phyloP scores from a whole-genome alignment of 805 yeast species.

The Alloascoidea africana region DNA sequence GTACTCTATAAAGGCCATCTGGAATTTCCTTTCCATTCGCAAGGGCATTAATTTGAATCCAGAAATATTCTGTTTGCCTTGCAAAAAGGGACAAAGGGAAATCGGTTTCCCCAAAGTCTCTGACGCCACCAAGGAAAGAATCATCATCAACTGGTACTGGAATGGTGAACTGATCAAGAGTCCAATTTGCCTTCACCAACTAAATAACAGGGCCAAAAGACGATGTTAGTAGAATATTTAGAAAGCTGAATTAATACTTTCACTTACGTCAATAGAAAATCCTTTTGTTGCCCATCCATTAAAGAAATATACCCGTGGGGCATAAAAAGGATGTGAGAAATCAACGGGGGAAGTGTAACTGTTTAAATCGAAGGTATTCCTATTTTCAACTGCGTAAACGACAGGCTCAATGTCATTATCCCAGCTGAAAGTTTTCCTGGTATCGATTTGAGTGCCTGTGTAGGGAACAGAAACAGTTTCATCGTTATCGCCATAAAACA shows the following conservation, averaged over 20 bases:
- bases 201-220: too few relatives aligned
- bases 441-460: not conserved
- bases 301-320: not conserved
- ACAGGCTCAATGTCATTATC: not conserved
- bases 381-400: too few relatives aligned
- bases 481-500: not conserved
- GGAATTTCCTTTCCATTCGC: not conserved
- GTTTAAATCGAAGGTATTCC: too few relatives aligned
- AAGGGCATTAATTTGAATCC: not conserved
- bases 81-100: not conserved
- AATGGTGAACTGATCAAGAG: too few relatives aligned
- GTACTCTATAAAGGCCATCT: not conserved
- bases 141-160: too few relatives aligned
- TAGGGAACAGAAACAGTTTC: not conserved
- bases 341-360: too few relatives aligned
- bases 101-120: too few relatives aligned
- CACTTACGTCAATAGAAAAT: conserved; percentile 1
- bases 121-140: too few relatives aligned
- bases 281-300: not conserved
- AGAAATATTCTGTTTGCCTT: not conserved
- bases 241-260: not conserved
- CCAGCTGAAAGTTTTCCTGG: not conserved
- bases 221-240: too few relatives aligned
- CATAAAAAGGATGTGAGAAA: too few relatives aligned
- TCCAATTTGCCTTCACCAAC: too few relatives aligned